Evolutionary conservation across 23 red algal genomes (phyloP).

Genomic region (Agarophyton chilense): DNA sequence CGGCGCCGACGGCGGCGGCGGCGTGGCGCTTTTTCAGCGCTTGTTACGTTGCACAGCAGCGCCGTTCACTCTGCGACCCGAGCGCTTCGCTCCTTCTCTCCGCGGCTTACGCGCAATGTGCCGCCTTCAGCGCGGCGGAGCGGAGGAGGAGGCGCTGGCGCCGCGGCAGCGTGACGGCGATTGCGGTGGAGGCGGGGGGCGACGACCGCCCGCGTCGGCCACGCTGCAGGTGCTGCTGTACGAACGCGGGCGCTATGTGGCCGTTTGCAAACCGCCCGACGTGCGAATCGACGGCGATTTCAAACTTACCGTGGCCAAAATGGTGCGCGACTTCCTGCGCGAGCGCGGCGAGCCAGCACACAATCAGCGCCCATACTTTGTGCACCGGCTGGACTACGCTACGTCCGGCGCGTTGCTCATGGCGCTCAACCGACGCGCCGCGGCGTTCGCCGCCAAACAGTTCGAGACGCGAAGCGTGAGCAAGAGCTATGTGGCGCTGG

Average conservation of each 20-base stretch:
- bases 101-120: too few species aligned
- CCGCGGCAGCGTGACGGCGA: neutral
- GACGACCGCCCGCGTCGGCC: conserved; percentile 24
- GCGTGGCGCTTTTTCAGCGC: too few species aligned
- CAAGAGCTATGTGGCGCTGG: conserved; percentile 88
- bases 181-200: neutral
- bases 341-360: neutral
- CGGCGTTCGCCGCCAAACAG: conserved; percentile 55
- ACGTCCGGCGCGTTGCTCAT: conserved; percentile 91
- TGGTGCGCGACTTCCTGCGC: conserved; percentile 38
- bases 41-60: too few species aligned
- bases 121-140: too few species aligned
- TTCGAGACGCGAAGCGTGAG: conserved; percentile 69
- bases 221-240: conserved; percentile 59
- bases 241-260: conserved; percentile 69
- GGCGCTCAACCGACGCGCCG: conserved; percentile 59
- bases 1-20: too few species aligned
- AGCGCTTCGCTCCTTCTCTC: too few species aligned
- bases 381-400: conserved; percentile 98
- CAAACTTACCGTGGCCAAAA: conserved; percentile 71
- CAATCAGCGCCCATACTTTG: neutral
- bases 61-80: too few species aligned
- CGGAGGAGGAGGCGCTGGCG: neutral
- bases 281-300: conserved; percentile 92
- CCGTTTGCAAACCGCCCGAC: conserved; percentile 88